phyloP scores from a whole-genome alignment of 2,329 filamentous ascomycete species.

The Apiospora koreana region DNA sequence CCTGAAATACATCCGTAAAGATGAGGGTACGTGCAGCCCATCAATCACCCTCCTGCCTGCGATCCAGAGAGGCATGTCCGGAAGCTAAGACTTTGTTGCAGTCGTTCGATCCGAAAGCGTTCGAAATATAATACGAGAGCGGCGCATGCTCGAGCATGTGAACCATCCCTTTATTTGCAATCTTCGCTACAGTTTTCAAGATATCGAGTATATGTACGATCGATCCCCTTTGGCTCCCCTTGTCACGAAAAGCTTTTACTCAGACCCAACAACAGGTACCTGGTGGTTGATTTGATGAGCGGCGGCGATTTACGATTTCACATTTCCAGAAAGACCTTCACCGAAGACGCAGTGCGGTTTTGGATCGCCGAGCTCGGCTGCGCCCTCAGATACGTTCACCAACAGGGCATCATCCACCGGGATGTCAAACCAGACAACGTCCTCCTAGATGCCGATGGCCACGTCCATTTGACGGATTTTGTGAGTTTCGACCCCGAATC shows the following conservation, averaged over 20 bases:
- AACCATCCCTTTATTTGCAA: constrained; percentile 99
- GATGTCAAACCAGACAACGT: constrained; percentile 94
- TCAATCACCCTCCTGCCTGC: neutral
- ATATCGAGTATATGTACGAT: constrained; percentile 94
- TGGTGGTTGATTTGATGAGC: constrained; percentile 97
- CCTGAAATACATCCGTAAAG: constrained; percentile 97
- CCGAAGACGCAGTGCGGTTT: constrained; percentile 93
- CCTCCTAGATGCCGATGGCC: constrained; percentile 81
- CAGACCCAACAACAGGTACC: constrained; percentile 71
- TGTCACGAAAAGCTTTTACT: neutral
- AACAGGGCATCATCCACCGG: constrained; percentile 84
- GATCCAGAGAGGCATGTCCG: neutral
- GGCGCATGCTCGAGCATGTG: constrained; percentile 96
- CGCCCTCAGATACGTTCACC: constrained; percentile 83
- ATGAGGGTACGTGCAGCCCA: constrained; percentile 72
- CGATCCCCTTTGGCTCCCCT: constrained; percentile 33
- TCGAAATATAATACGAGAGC: constrained; percentile 95
- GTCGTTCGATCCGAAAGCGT: constrained; percentile 97
- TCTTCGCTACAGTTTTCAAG: constrained; percentile 97
- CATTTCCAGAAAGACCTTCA: constrained; percentile 97
- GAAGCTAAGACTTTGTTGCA: constrained; percentile 36
- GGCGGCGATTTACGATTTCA: constrained; percentile 96
- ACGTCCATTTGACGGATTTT: constrained; percentile 97
- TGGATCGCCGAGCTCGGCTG: constrained; percentile 96
- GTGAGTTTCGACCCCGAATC: constrained; percentile 53